Percentiles rank a stretch among this genome's conserved stretches.
Conservation (phyloP, 2,329 filamentous ascomycete genomes). For the Thielaviopsis punctulata region DNA sequence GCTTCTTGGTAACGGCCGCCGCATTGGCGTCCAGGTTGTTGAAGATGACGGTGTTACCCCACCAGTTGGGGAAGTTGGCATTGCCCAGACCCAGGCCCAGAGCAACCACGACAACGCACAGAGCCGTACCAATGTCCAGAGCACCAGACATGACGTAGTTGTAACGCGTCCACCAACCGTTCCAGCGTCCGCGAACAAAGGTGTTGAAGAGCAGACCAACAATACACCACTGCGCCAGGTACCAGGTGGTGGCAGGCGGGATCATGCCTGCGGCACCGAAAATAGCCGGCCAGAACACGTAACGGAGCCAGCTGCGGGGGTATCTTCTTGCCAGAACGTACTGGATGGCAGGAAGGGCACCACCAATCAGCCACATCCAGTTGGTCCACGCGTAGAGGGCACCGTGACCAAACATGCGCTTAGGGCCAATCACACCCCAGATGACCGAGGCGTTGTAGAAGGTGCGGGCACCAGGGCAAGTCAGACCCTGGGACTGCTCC, state of each 20-base stretch:
- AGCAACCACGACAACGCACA: conserved; percentile 37
- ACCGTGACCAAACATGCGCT: conserved; percentile 20
- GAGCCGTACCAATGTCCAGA: conserved; percentile 38
- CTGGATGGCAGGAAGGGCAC: conserved; percentile 28
- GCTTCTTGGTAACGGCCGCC: conserved; percentile 17
- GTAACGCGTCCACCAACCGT: conserved; percentile 41
- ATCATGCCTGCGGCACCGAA: conserved; percentile 33
- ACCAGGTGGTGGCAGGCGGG: conserved; percentile 38
- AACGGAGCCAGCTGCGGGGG: conserved; percentile 29
- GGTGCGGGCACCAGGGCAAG: conserved; percentile 37
- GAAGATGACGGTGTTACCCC: conserved; percentile 26
- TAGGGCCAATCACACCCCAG: conserved; percentile 40
- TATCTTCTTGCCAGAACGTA: conserved; percentile 30
- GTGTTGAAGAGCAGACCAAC: conserved; percentile 39
- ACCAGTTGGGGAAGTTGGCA: conserved; percentile 30
- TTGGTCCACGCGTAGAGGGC: conserved; percentile 32
- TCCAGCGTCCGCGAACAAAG: conserved; percentile 29
- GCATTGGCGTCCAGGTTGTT: conserved; percentile 19
- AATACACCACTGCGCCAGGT: conserved; percentile 36
- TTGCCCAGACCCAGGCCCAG: conserved; percentile 29
- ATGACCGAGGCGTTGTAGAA: conserved; percentile 44
- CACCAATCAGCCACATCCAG: conserved; percentile 39
- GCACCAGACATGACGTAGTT: conserved; percentile 43
- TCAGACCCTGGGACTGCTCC: conserved; percentile 32
- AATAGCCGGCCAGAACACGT: conserved; percentile 34